A percentile compares a stretch with the other conserved stretches of the same genome.
phyloP scores from a whole-genome alignment of 2,329 filamentous ascomycete species.

The Drechslerella coelobrocha region DNA sequence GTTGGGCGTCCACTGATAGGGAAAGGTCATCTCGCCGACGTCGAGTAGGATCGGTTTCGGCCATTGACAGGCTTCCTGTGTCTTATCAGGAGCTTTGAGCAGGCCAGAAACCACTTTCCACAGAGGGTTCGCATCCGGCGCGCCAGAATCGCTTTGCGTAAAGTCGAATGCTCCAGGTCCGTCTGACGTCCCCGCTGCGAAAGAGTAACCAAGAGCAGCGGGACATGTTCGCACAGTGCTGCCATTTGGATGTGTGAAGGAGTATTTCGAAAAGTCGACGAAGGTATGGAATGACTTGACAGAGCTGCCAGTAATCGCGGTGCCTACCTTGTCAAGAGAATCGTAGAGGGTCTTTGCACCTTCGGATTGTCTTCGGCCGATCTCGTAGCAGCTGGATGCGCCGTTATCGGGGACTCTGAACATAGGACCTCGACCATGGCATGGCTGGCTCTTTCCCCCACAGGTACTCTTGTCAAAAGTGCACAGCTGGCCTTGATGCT shows the following conservation, averaged over 20 bases:
- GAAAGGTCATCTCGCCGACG: constrained; percentile 77
- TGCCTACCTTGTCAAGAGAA: constrained; percentile 53
- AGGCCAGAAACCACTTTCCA: constrained; percentile 79
- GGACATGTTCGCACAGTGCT: constrained; percentile 76
- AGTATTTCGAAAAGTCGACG: constrained; percentile 77
- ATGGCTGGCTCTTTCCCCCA: constrained; percentile 72
- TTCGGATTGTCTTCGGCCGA: constrained; percentile 74
- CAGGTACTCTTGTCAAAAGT: constrained; percentile 85
- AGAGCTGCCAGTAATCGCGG: constrained; percentile 60
- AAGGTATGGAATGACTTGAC: constrained; percentile 87
- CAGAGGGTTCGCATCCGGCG: constrained; percentile 74
- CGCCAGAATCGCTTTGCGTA: constrained; percentile 79
- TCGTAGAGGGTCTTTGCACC: constrained; percentile 63
- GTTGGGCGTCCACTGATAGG: constrained; percentile 89
- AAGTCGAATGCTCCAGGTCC: constrained; percentile 93
- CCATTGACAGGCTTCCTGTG: constrained; percentile 77
- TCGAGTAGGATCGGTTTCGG: constrained; percentile 87
- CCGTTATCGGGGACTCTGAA: constrained; percentile 68
- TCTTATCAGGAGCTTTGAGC: constrained; percentile 72
- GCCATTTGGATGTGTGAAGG: constrained; percentile 76
- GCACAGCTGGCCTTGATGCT: constrained; percentile 66
- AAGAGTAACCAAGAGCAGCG: constrained; percentile 87
- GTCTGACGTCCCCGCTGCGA: constrained; percentile 90
- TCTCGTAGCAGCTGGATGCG: constrained; percentile 75
- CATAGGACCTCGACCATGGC: constrained; percentile 75